Evolutionary conservation across 163 green algal species (phyloP).

Genomic region (Trebouxiophyceae sp.): DNA sequence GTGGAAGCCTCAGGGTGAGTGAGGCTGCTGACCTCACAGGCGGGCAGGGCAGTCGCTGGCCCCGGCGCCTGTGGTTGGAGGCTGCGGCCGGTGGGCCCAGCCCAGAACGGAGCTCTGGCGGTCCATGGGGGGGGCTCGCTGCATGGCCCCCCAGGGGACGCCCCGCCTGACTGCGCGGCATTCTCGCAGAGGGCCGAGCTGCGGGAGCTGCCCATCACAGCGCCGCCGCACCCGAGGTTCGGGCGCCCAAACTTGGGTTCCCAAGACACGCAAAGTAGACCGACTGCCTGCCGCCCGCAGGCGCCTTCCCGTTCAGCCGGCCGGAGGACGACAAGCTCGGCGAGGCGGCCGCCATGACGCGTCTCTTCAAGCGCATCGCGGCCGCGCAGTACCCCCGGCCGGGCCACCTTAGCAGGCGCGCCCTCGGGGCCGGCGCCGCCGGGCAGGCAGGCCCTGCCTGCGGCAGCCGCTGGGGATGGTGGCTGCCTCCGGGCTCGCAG

Average conservation of each 20-base stretch:
- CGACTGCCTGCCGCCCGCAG: neutral
- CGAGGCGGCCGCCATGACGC: constrained; percentile 6
- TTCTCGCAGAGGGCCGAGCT: no score
- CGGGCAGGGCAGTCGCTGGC: neutral
- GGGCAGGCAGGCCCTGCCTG: neutral
- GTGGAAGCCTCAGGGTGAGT: neutral
- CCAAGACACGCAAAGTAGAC: no score
- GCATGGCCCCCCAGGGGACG: no score
- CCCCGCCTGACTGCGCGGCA: no score
- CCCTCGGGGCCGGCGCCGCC: no score
- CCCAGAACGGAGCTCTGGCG: no score
- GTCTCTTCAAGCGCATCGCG: constrained; percentile 23
- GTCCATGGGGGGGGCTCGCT: no score
- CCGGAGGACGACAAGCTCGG: constrained; percentile 8
- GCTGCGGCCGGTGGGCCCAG: no score
- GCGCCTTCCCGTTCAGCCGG: constrained; percentile 5
- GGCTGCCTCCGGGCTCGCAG: neutral
- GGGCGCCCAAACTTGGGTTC: no score
- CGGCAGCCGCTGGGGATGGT: neutral
- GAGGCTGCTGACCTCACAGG: neutral
- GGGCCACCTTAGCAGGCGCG: neutral
- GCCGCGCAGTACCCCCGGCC: constrained; percentile 11
- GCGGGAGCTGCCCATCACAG: no score
- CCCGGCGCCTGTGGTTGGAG: no score
- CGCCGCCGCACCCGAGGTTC: no score